Evolutionary conservation across 108 stramenopile genomes (phyloP).

Genomic region (Discostella pseudostelligera): DNA sequence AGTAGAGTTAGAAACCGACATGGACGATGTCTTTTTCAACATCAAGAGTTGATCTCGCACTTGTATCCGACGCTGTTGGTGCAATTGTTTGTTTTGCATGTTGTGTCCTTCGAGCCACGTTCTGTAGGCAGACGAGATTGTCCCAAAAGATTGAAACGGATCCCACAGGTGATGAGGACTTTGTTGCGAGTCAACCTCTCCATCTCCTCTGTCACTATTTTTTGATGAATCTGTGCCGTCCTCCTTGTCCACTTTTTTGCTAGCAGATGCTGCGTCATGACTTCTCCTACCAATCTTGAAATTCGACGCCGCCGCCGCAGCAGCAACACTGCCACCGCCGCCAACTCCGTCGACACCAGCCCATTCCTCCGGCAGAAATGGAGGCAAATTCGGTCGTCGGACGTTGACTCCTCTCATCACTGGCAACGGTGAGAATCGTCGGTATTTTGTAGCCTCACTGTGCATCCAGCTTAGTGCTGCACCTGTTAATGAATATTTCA

Average conservation of each 20-base stretch:
- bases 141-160: constrained; percentile 41
- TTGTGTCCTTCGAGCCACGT: constrained; percentile 41
- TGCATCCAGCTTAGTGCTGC: constrained; percentile 77
- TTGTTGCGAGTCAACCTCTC: neutral
- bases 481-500: constrained; percentile 31
- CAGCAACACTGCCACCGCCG: constrained; percentile 4
- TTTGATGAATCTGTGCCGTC: constrained; percentile 1
- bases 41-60: constrained; percentile 47
- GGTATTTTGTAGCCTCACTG: constrained; percentile 60
- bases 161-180: constrained; percentile 36
- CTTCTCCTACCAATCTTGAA: constrained; percentile 1
- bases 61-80: constrained; percentile 32
- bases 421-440: constrained; percentile 60
- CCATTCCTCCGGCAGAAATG: constrained; percentile 67
- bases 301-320: constrained; percentile 16
- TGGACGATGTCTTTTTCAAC: constrained; percentile 51
- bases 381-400: constrained; percentile 61
- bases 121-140: constrained; percentile 35
- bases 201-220: constrained; percentile 1
- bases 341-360: constrained; percentile 6
- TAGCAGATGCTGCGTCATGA: neutral
- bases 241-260: constrained; percentile 13
- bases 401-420: constrained; percentile 44
- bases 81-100: constrained; percentile 8
- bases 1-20: constrained; percentile 3